These are phyloP conservation scores for Vigna unguiculata DNA, from an alignment of 306 rosid species.

Conservation along the genomic window DNA sequence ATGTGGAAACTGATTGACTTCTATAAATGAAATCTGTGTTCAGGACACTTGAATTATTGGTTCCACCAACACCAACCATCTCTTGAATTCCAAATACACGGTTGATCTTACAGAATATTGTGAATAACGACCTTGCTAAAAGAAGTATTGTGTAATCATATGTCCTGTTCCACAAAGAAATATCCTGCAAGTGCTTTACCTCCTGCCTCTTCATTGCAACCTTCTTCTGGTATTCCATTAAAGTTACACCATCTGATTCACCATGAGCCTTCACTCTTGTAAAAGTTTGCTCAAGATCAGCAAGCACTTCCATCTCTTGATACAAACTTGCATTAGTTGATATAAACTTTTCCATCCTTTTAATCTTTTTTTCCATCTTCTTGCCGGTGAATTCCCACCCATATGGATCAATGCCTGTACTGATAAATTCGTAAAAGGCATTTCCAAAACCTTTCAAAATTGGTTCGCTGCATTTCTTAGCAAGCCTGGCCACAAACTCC, in stretches of 20 bases:
- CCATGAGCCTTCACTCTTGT: conserved; percentile 70
- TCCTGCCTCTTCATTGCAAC: conserved; percentile 79
- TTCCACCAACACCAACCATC: conserved; percentile 52
- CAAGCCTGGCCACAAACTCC: conserved; percentile 92
- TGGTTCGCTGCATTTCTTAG: conserved; percentile 81
- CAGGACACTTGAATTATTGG: conserved; percentile 56
- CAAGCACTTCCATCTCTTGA: conserved; percentile 85
- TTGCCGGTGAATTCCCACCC: conserved; percentile 78
- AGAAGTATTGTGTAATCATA: conserved; percentile 81
- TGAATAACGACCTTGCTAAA: conserved; percentile 82
- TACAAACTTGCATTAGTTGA: conserved; percentile 77
- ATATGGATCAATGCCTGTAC: conserved; percentile 63
- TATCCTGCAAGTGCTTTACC: conserved; percentile 71
- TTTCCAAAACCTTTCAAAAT: conserved; percentile 71
- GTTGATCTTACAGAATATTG: conserved; percentile 75
- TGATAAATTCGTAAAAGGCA: conserved; percentile 63
- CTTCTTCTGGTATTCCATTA: conserved; percentile 79
- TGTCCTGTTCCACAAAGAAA: conserved; percentile 89
- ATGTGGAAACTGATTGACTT: conserved; percentile 80
- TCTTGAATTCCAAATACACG: conserved; percentile 79
- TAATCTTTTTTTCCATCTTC: conserved; percentile 89
- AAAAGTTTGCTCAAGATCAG: conserved; percentile 83
- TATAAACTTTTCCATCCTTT: conserved; percentile 84
- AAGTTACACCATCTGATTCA: conserved; percentile 54
- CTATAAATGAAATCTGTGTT: conserved; percentile 66